phyloP scores from a whole-genome alignment of 2,329 filamentous ascomycete species.

The Aureobasidium melanogenum region DNA sequence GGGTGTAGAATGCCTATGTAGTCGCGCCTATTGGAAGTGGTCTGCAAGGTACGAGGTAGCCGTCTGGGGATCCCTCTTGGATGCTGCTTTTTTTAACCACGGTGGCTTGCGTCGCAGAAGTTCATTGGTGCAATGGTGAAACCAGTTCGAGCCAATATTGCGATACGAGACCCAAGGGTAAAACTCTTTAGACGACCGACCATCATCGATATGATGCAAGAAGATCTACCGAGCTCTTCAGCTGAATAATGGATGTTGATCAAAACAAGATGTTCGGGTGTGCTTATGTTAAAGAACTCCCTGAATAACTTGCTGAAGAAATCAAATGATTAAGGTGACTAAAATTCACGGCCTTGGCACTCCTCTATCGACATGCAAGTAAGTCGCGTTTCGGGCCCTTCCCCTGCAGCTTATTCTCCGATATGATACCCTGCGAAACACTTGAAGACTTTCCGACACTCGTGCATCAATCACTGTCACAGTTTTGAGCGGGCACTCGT shows the following conservation, averaged over 20 bases:
- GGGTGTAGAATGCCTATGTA: conserved; percentile 5
- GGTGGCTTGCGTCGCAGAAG: background rate
- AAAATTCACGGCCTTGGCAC: background rate
- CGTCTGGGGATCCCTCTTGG: conserved; percentile 4
- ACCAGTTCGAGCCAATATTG: background rate
- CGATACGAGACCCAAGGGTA: conserved; percentile 2
- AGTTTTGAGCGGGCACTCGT: background rate
- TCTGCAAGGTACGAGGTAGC: conserved; percentile 11
- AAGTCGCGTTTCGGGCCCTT: background rate
- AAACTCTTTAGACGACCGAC: conserved; percentile 6
- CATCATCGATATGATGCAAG: background rate
- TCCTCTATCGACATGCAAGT: background rate
- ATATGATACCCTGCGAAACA: background rate
- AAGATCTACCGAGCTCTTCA: background rate
- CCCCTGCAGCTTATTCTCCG: background rate
- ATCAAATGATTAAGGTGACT: too few species aligned
- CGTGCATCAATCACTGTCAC: background rate
- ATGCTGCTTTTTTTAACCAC: conserved; percentile 10
- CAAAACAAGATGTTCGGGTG: background rate
- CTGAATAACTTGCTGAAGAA: too few species aligned
- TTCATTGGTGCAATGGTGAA: conserved; percentile 10
- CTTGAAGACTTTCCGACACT: background rate
- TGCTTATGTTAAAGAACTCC: too few species aligned
- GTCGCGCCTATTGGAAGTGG: background rate
- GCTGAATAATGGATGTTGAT: background rate